A percentile compares a stretch with the other conserved stretches of the same genome.
phyloP scores from a whole-genome alignment of 768 basidiomycete genomes.

The Russula griseocarnosa region DNA sequence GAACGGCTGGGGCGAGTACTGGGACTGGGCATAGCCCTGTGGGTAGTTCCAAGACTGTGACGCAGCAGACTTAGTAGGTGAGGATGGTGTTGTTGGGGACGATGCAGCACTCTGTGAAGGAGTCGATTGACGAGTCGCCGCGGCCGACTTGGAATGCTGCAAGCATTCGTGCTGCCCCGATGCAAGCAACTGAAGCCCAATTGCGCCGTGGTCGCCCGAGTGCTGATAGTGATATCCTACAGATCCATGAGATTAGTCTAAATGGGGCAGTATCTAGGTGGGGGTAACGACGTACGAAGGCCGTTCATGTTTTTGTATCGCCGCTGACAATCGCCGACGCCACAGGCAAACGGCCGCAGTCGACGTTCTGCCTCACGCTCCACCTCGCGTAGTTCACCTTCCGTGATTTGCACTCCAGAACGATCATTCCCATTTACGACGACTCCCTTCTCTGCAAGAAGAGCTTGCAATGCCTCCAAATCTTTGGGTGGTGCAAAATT shows the following conservation, averaged over 20 bases:
- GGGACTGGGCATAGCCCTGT: conserved; percentile 18
- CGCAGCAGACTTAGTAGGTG: conserved; percentile 2
- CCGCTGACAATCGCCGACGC: conserved; percentile 79
- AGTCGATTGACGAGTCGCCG: conserved; percentile 22
- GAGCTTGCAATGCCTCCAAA: conserved; percentile 67
- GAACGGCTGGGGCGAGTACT: conserved; percentile 17
- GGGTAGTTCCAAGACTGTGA: conserved; percentile 21
- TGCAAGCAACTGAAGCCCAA: conserved; percentile 80
- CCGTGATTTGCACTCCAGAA: conserved; percentile 40
- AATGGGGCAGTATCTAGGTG: conserved; percentile 4
- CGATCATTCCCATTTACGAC: conserved; percentile 38
- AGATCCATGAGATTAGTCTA: conserved; percentile 12
- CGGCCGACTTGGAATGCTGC: conserved; percentile 32
- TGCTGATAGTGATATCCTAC: conserved; percentile 90
- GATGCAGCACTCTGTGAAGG: conserved; percentile 9
- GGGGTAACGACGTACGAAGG: conserved; percentile 45
- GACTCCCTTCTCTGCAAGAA: conserved; percentile 50
- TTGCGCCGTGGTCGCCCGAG: conserved; percentile 89
- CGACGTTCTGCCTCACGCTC: conserved; percentile 82
- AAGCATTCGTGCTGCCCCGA: conserved; percentile 63
- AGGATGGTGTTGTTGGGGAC: conserved; percentile 9
- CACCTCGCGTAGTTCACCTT: conserved; percentile 64
- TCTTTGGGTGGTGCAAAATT: conserved; percentile 91
- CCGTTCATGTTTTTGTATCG: conserved; percentile 99
- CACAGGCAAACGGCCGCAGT: conserved; percentile 82